A percentile compares a stretch with the other conserved stretches of the same genome.
Conservation (phyloP, 306 rosid genomes). For the Cicer chorassanicum region DNA sequence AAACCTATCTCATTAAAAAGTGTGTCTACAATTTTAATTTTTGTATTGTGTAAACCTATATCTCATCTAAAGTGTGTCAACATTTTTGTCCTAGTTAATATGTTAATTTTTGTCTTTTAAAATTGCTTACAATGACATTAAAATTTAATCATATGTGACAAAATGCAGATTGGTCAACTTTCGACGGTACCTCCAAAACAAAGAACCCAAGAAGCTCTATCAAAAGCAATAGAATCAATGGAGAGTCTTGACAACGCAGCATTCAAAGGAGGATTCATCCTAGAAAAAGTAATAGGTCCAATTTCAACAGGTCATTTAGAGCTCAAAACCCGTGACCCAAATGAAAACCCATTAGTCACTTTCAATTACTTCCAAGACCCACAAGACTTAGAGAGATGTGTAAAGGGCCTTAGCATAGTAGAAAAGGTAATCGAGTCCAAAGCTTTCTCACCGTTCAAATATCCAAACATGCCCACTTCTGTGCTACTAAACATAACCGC, state of each 20-base stretch:
- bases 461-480: slow-evolving; percentile 38
- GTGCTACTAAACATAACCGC: slow-evolving; percentile 59
- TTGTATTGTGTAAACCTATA: too few relatives aligned
- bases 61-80: too few relatives aligned
- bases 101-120: too few relatives aligned
- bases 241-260: slow-evolving; percentile 50
- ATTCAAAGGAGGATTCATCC: slow-evolving; percentile 70
- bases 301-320: slow-evolving; percentile 64
- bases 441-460: slow-evolving; percentile 59
- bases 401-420: slow-evolving; percentile 57
- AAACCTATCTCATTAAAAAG: too few relatives aligned
- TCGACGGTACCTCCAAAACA: slow-evolving; percentile 47
- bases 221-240: slow-evolving; percentile 54
- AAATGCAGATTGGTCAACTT: slow-evolving; percentile 47
- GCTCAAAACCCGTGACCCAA: slow-evolving; percentile 60
- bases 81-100: too few relatives aligned
- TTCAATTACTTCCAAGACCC: slow-evolving; percentile 78
- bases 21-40: too few relatives aligned
- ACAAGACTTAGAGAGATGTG: slow-evolving; percentile 64
- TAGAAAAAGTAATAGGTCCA: slow-evolving; percentile 74
- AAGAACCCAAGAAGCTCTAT: slow-evolving; percentile 64
- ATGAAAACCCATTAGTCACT: slow-evolving; percentile 72
- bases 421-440: slow-evolving; percentile 57
- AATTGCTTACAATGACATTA: too few relatives aligned
- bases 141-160: too few relatives aligned